Evolutionary conservation across 164 flowering plant genomes (phyloP).

Genomic region (Malania oleifera): DNA sequence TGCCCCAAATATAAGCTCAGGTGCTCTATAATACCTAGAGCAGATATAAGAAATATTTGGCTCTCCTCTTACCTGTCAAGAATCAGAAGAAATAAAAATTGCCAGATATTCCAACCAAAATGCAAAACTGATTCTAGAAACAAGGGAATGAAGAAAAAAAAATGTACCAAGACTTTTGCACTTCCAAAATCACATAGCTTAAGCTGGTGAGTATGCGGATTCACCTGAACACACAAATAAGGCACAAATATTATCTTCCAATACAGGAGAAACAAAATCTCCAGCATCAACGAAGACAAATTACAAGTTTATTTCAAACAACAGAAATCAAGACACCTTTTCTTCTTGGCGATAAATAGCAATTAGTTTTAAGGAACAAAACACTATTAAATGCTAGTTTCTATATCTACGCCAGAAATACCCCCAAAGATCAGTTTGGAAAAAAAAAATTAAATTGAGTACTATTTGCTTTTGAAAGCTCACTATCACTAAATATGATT

Average conservation of each 20-base stretch:
- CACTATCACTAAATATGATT: no score
- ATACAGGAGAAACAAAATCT: not conserved
- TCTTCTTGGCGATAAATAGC: no score
- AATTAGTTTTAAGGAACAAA: no score
- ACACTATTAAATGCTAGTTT: no score
- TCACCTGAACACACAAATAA: constrained; percentile 36
- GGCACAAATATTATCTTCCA: not conserved
- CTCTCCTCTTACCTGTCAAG: constrained; percentile 60
- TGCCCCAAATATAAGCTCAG: constrained; percentile 71
- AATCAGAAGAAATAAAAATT: constrained; percentile 1
- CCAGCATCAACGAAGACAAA: not conserved
- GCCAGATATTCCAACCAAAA: not conserved
- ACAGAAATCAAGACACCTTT: no score
- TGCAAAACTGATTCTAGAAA: not conserved
- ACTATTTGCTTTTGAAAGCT: no score
- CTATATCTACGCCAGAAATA: no score
- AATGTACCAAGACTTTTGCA: constrained; percentile 65
- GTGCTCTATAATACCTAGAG: constrained; percentile 68
- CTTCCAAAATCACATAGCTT: constrained; percentile 67
- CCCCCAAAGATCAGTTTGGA: no score
- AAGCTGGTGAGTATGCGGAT: constrained; percentile 63
- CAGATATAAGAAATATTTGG: constrained; percentile 69
- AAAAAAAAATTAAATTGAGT: no score
- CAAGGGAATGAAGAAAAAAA: not conserved
- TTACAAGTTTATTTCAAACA: no score